A percentile compares a stretch with the other conserved stretches of the same genome.
These are phyloP conservation scores for Tuber indicum DNA, from an alignment of 495 filamentous ascomycete species.

Conservation along the genomic window DNA sequence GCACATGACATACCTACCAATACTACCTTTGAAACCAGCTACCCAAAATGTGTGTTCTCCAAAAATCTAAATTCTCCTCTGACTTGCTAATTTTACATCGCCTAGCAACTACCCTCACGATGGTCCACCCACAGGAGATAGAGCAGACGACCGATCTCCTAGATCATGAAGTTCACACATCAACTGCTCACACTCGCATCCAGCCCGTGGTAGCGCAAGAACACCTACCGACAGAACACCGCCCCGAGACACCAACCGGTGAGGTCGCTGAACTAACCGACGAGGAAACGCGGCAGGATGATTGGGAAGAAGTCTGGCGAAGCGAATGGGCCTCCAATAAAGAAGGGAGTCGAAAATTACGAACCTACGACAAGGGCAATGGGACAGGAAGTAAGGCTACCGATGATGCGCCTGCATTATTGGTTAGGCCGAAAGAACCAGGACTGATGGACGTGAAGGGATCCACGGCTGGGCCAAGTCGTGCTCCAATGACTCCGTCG, in stretches of 20 bases:
- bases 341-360: not conserved
- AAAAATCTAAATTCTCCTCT: not conserved
- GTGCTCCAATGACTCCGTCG: not conserved
- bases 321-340: conserved; percentile 7
- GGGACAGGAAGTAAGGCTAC: not conserved
- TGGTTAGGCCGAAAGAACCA: not conserved
- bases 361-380: not conserved
- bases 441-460: not conserved
- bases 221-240: conserved; percentile 24
- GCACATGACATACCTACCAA: not conserved
- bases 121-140: conserved; percentile 19
- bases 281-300: conserved; percentile 18
- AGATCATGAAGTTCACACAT: conserved; percentile 23
- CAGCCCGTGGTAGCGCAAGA: conserved; percentile 22
- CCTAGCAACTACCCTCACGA: conserved; percentile 20
- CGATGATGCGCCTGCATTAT: not conserved
- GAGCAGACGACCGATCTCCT: conserved; percentile 21
- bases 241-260: conserved; percentile 23
- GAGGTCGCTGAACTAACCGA: conserved; percentile 25
- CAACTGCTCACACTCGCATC: conserved; percentile 21
- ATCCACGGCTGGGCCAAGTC: not conserved
- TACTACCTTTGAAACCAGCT: conserved; percentile 7
- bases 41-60: conserved; percentile 16
- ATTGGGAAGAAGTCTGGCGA: conserved; percentile 24
- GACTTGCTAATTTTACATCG: not conserved